phyloP scores from a whole-genome alignment of 495 filamentous ascomycete genomes.

The Hyaloscypha bicolor region DNA sequence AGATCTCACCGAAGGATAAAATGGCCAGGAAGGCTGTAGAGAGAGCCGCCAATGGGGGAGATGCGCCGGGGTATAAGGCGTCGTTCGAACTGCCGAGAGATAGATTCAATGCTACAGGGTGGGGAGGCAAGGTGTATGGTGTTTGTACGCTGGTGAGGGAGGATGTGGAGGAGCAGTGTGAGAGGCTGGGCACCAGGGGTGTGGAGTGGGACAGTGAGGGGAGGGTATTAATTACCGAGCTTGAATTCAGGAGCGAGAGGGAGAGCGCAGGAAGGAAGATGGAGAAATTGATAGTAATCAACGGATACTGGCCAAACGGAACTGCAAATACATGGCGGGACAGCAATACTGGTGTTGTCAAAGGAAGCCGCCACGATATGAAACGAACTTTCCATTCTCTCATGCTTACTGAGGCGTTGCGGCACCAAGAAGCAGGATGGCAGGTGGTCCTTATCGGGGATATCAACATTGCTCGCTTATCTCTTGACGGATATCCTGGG shows the following conservation, averaged over 20 bases:
- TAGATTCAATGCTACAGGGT: constrained; percentile 48
- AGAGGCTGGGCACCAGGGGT: constrained; percentile 27
- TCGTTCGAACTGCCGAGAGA: constrained; percentile 49
- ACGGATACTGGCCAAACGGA: constrained; percentile 57
- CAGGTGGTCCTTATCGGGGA: constrained; percentile 48
- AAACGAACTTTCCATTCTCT: constrained; percentile 49
- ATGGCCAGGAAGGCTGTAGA: constrained; percentile 15
- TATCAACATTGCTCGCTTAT: constrained; percentile 47
- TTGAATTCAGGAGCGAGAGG: neutral
- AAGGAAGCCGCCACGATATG: constrained; percentile 49
- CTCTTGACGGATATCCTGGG: constrained; percentile 46
- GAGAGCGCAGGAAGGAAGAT: neutral
- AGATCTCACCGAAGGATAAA: constrained; percentile 43
- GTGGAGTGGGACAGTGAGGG: constrained; percentile 57
- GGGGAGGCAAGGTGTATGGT: constrained; percentile 52
- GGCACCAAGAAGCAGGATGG: constrained; percentile 42
- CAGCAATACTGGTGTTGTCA: constrained; percentile 40
- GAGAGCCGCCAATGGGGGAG: constrained; percentile 33
- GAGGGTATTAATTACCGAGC: constrained; percentile 42
- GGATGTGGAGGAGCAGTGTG: constrained; percentile 37
- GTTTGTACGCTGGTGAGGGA: constrained; percentile 49
- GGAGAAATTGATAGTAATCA: constrained; percentile 42
- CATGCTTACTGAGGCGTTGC: constrained; percentile 43
- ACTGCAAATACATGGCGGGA: constrained; percentile 47
- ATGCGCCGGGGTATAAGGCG: constrained; percentile 41